phyloP scores from a whole-genome alignment of 306 rosid species.

The Benincasa hispida region DNA sequence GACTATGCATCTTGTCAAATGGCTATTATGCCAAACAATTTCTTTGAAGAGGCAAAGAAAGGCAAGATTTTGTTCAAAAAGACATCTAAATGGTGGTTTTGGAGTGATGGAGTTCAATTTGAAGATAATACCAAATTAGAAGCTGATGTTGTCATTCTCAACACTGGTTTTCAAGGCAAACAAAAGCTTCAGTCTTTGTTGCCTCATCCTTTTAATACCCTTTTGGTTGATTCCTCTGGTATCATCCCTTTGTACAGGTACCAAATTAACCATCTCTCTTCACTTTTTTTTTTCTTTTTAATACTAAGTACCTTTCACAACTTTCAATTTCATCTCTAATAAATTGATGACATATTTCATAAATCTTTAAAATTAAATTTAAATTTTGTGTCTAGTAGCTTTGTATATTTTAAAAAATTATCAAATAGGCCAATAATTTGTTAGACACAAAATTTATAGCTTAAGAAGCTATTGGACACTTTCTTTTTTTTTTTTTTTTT shows the following conservation, averaged over 20 bases:
- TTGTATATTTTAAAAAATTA: no score
- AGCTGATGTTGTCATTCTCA: constrained; percentile 47
- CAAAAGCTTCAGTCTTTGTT: constrained; percentile 33
- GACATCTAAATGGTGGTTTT: constrained; percentile 46
- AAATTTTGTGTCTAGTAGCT: no score
- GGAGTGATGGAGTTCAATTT: constrained; percentile 37
- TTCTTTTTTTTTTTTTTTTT: no score
- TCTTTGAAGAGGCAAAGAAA: constrained; percentile 44
- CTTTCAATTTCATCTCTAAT: no score
- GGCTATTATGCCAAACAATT: constrained; percentile 50
- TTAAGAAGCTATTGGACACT: no score
- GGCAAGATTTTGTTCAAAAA: constrained; percentile 34
- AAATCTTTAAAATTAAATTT: no score
- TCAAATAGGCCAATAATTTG: no score
- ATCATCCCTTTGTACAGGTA: constrained; percentile 31
- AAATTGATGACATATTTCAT: no score
- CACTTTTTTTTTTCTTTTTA: no score
- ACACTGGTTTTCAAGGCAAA: constrained; percentile 48
- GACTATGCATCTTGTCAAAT: constrained; percentile 61
- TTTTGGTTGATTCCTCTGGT: constrained; percentile 28
- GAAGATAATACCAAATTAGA: constrained; percentile 39
- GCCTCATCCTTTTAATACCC: constrained; percentile 41
- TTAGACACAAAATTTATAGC: no score
- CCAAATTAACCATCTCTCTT: background rate
- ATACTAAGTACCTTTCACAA: no score